Evolutionary conservation across 179 eudicot genomes (phyloP).

Genomic region (Dionaea muscipula): DNA sequence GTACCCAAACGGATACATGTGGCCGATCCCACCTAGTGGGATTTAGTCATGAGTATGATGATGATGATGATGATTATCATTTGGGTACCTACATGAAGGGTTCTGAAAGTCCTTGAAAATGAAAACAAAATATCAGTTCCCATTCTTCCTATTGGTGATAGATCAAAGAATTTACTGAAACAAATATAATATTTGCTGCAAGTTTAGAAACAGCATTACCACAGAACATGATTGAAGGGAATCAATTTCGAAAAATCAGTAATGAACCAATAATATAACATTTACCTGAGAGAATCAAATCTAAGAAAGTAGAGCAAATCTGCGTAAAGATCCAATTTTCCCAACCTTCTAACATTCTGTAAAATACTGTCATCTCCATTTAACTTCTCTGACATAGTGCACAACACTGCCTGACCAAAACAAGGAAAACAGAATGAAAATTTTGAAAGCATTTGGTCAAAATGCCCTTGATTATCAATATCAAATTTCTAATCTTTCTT

Average conservation of each 20-base stretch:
- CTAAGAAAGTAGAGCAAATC: slow-evolving; percentile 59
- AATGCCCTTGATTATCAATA: neutral
- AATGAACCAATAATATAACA: neutral
- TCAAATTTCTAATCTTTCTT: slow-evolving; percentile 1
- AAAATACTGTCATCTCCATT: slow-evolving; percentile 37
- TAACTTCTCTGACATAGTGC: slow-evolving; percentile 50
- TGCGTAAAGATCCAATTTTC: slow-evolving; percentile 73
- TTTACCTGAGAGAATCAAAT: slow-evolving; percentile 64
- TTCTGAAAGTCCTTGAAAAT: too few relatives aligned
- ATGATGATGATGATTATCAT: too few relatives aligned
- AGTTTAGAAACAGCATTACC: too few relatives aligned
- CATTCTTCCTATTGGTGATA: too few relatives aligned
- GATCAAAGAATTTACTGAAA: too few relatives aligned
- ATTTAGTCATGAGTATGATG: too few relatives aligned
- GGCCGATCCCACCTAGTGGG: too few relatives aligned
- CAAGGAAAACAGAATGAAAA: slow-evolving; percentile 8
- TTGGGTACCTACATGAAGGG: too few relatives aligned
- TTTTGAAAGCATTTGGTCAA: neutral
- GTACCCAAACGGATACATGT: too few relatives aligned
- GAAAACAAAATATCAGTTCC: too few relatives aligned
- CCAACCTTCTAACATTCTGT: slow-evolving; percentile 41
- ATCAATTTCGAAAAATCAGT: neutral
- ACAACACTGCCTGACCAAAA: slow-evolving; percentile 41
- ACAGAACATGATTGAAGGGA: neutral
- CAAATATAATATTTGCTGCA: too few relatives aligned